Evolutionary conservation across 2,329 filamentous ascomycete species (phyloP), one percentile per base, ranked within the genome.

Genomic region (Fusarium sp.): DNA sequence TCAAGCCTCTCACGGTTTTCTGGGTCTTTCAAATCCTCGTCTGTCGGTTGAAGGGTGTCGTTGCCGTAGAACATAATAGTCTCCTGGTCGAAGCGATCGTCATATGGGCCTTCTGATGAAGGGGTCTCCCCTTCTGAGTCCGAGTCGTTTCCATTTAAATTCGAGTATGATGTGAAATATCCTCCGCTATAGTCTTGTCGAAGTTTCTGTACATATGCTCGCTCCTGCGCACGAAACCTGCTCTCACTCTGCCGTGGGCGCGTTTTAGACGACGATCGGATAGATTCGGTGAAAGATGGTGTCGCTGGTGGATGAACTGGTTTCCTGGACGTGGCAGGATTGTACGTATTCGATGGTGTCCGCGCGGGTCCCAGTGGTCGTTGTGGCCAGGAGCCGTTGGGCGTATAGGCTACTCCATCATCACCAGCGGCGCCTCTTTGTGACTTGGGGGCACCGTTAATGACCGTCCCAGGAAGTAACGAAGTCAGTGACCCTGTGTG

Each of bases 101-200:
- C 94, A 74, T 91, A 93, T 26, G 92, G 92, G 1, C 90, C 88
- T 71, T 97, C 94, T 0, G 93, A 93, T 0, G 91, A 92, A 1
- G 94, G 94, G 0, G 93, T 97, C 75, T 97, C 94, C 31, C 96
- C 94, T 72, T 98, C 96, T 1, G 92, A 91, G 71, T 97, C 94
- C 9, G 93, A 94, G 69, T 96, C 94, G 42, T 93, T 82, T 67
- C 87, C 90, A 41, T 89, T 89, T 3, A 90, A 60, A 52, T 62
- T 67, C 37, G 76, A 88, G 71, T 92, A 91, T 15, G 89, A 84
- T 57, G 94, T 90, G 67, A 94, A 92, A 82, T 94, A 96, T 70
- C 93, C 81, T 60, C 78, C 77, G 41, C 75, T 75, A 49, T 80
- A 79, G 71, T 96, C 93, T 77, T 97, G 93, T 60, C 94, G 90